Percentiles rank a stretch among this genome's conserved stretches.
Conservation (phyloP, 208 protist genomes). For the Leishmania martiniquensis region DNA sequence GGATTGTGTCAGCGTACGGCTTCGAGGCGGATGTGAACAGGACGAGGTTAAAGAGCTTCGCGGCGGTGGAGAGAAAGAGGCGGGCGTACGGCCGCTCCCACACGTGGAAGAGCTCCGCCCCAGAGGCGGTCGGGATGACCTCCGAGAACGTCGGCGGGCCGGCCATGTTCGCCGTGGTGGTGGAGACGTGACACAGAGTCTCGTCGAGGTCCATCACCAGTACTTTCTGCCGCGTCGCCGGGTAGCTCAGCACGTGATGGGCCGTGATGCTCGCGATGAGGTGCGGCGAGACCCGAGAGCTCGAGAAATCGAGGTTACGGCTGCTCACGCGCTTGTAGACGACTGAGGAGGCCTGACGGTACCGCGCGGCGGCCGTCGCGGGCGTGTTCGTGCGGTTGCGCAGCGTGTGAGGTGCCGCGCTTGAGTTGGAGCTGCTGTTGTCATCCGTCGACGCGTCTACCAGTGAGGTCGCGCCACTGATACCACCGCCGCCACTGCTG, state of each 20-base stretch:
- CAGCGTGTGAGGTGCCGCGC: constrained; percentile 23
- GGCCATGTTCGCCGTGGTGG: constrained; percentile 58
- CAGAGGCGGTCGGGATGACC: constrained; percentile 81
- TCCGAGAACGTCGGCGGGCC: constrained; percentile 84
- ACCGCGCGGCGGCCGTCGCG: constrained; percentile 10
- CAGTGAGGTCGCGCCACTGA: not conserved
- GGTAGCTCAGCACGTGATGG: constrained; percentile 88
- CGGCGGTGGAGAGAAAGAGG: constrained; percentile 71
- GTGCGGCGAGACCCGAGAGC: constrained; percentile 42
- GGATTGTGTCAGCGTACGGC: constrained; percentile 89
- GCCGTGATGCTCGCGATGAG: constrained; percentile 78
- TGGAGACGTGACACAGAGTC: constrained; percentile 88
- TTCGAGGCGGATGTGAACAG: constrained; percentile 90
- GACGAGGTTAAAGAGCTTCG: constrained; percentile 85
- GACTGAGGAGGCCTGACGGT: constrained; percentile 39
- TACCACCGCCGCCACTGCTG: constrained; percentile 8
- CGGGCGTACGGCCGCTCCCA: constrained; percentile 81
- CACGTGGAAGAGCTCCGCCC: constrained; percentile 86
- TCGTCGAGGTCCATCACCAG: constrained; percentile 91
- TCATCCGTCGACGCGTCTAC: constrained; percentile 58
- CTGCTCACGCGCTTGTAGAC: constrained; percentile 81
- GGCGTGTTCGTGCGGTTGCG: constrained; percentile 16
- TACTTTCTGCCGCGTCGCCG: constrained; percentile 87
- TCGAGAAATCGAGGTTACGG: constrained; percentile 59
- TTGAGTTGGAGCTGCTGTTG: constrained; percentile 77